Evolutionary conservation across 1,284 basidiomycete genomes (phyloP).

Genomic region (Veloboletus limbatus): DNA sequence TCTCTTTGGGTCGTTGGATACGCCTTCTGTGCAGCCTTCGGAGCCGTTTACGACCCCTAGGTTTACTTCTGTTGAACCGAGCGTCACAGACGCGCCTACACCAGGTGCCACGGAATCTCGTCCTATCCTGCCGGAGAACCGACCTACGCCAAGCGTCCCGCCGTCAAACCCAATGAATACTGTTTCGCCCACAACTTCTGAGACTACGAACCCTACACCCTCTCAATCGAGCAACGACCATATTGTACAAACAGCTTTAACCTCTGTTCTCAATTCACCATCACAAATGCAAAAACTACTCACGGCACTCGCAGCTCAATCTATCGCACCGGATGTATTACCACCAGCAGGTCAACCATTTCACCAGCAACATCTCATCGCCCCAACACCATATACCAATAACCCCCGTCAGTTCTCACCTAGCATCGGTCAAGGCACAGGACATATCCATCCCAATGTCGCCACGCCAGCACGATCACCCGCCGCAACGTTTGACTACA

Average conservation of each 20-base stretch:
- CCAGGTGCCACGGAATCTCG: constrained; percentile 12
- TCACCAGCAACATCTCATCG: constrained; percentile 29
- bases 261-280: constrained; percentile 59
- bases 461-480: constrained; percentile 7
- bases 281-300: constrained; percentile 70
- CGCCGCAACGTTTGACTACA: constrained; percentile 17
- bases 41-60: constrained; percentile 27
- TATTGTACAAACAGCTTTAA: constrained; percentile 59
- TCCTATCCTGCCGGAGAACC: constrained; percentile 7
- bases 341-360: constrained; percentile 16
- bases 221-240: constrained; percentile 38
- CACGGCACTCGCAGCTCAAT: constrained; percentile 42
- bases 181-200: constrained; percentile 23
- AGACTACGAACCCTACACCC: constrained; percentile 8
- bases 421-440: not conserved
- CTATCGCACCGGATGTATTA: constrained; percentile 24
- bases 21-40: constrained; percentile 30
- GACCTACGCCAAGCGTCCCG: not conserved
- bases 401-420: constrained; percentile 15
- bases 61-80: constrained; percentile 26
- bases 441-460: constrained; percentile 6
- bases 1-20: constrained; percentile 32
- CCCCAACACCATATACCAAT: constrained; percentile 34
- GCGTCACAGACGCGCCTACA: constrained; percentile 22
- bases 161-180: constrained; percentile 9